Percentiles rank a stretch among this genome's conserved stretches.
phyloP scores from a whole-genome alignment of 805 yeast species.

The Metschnikowia arizonensis region DNA sequence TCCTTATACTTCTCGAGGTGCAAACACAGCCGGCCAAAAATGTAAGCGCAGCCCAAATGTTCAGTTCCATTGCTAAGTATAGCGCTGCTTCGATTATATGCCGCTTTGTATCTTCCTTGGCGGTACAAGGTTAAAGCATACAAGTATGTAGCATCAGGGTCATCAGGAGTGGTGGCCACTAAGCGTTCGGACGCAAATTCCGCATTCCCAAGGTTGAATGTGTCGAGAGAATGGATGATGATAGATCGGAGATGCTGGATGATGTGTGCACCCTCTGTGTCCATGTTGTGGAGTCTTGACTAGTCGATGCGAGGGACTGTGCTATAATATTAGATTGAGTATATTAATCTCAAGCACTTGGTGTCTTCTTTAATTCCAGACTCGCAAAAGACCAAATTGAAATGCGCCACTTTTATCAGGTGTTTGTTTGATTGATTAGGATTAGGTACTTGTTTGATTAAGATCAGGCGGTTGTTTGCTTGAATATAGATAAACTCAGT shows the following conservation, averaged over 20 bases:
- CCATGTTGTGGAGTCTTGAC: constrained; percentile 9
- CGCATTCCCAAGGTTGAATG: constrained; percentile 67
- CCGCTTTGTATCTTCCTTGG: constrained; percentile 56
- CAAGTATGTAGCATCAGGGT: constrained; percentile 60
- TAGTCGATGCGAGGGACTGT: background rate
- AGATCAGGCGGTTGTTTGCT: background rate
- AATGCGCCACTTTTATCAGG: background rate
- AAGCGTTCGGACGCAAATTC: constrained; percentile 83
- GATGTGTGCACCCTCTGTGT: constrained; percentile 20
- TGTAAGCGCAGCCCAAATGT: constrained; percentile 72
- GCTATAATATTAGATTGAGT: background rate
- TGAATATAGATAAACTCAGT: background rate
- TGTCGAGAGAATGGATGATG: constrained; percentile 68
- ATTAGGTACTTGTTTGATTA: no score
- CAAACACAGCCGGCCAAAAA: constrained; percentile 67
- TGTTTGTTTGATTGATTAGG: background rate
- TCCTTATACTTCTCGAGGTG: constrained; percentile 51
- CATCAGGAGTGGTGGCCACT: constrained; percentile 54
- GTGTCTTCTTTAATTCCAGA: no score
- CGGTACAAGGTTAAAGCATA: constrained; percentile 65
- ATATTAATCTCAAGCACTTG: background rate
- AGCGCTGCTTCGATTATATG: constrained; percentile 41
- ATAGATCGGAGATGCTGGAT: constrained; percentile 50
- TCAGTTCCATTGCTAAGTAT: constrained; percentile 36
- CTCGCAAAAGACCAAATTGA: no score